Percentiles rank a stretch among this genome's conserved stretches.
Evolutionary conservation across 2,329 filamentous ascomycete genomes (phyloP).

Genomic region (Pseudogymnoascus sp.): DNA sequence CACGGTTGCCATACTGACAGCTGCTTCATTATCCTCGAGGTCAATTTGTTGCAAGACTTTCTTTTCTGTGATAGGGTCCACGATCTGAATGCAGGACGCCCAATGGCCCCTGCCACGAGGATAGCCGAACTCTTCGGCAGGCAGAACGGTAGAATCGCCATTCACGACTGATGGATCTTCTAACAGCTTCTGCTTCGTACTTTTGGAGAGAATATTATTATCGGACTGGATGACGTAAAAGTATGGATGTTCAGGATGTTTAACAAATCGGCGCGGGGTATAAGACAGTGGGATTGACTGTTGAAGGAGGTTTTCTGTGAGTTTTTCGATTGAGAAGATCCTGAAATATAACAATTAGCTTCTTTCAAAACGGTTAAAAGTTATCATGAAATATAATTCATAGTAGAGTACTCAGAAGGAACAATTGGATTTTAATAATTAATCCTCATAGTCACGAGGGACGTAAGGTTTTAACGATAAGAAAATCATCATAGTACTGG

Average conservation of each 20-base stretch:
- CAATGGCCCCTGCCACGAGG: slow-evolving; percentile 76
- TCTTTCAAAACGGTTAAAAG: slow-evolving; percentile 9
- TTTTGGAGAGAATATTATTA: slow-evolving; percentile 77
- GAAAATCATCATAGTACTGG: slow-evolving; percentile 33
- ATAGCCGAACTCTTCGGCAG: slow-evolving; percentile 81
- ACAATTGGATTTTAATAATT: slow-evolving; percentile 78
- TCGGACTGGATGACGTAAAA: slow-evolving; percentile 95
- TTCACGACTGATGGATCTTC: slow-evolving; percentile 63
- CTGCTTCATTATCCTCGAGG: slow-evolving; percentile 81
- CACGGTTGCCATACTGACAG: slow-evolving; percentile 76
- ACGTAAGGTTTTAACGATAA: slow-evolving; percentile 33
- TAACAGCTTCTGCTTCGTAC: slow-evolving; percentile 67
- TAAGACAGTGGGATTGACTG: slow-evolving; percentile 81
- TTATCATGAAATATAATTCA: slow-evolving; percentile 18
- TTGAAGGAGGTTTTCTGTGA: slow-evolving; percentile 78
- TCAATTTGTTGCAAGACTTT: slow-evolving; percentile 69
- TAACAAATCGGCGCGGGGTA: slow-evolving; percentile 79
- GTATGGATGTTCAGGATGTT: slow-evolving; percentile 77
- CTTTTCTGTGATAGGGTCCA: slow-evolving; percentile 75
- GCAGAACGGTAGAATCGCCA: slow-evolving; percentile 61
- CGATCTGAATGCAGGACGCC: slow-evolving; percentile 89
- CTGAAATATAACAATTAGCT: slow-evolving; percentile 33
- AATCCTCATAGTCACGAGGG: slow-evolving; percentile 35
- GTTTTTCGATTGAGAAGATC: slow-evolving; percentile 84
- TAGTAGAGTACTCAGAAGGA: slow-evolving; percentile 69